Conservation (phyloP, 768 basidiomycete genomes). For the Tricholoma bakamatsutake region DNA sequence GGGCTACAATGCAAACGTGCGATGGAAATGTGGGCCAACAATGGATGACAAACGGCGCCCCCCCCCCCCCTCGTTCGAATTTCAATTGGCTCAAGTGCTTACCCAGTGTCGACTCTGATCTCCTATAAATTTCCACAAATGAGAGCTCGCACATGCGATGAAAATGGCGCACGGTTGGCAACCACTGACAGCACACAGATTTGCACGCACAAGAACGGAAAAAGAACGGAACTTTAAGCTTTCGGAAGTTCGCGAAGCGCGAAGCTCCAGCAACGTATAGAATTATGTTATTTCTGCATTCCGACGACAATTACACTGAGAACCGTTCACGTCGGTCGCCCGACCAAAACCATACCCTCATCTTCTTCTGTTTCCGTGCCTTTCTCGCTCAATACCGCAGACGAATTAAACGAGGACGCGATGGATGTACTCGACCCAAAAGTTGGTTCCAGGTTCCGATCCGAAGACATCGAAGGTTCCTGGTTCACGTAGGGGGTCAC, state of each 20-base stretch:
- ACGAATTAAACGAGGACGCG: slow-evolving; percentile 28
- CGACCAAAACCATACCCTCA: slow-evolving; percentile 77
- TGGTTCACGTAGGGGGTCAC: neutral
- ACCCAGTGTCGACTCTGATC: neutral
- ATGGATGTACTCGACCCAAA: slow-evolving; percentile 27
- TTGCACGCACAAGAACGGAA: neutral
- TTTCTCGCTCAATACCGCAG: slow-evolving; percentile 49
- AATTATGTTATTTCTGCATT: slow-evolving; percentile 9
- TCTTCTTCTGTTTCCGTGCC: slow-evolving; percentile 78
- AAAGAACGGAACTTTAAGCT: neutral
- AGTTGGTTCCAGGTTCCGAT: neutral
- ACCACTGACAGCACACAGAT: neutral
- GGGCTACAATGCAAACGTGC: neutral
- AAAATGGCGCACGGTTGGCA: neutral
- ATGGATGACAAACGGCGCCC: neutral
- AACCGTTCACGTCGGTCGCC: slow-evolving; percentile 38
- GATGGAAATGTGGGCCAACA: neutral
- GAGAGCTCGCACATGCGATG: neutral
- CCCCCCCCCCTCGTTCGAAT: neutral
- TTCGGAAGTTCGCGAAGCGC: slow-evolving; percentile 1
- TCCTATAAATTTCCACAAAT: neutral
- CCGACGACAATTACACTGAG: neutral
- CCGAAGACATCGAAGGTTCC: slow-evolving; percentile 1
- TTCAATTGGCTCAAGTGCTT: neutral
- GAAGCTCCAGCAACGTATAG: neutral